Evolutionary conservation across 1,284 basidiomycete species (phyloP).

Genomic region (Austroboletus niveus): DNA sequence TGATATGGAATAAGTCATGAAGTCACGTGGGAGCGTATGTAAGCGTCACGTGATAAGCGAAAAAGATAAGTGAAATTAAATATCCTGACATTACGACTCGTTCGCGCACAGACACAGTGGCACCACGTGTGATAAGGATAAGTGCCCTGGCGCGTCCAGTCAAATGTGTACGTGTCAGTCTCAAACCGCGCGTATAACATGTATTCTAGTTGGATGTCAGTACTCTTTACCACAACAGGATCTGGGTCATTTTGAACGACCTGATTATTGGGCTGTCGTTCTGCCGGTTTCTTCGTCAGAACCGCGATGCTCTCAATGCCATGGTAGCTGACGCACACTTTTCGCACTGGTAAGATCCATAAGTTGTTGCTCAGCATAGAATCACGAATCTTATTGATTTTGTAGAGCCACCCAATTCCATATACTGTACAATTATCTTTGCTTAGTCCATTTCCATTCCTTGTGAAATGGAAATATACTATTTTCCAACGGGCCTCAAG

Average conservation of each 20-base stretch:
- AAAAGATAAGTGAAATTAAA: too few species aligned
- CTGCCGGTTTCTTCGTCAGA: slow-evolving; percentile 67
- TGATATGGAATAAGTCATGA: too few species aligned
- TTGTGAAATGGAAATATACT: background rate
- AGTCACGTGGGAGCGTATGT: too few species aligned
- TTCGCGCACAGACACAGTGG: slow-evolving; percentile 34
- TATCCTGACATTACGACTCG: too few species aligned
- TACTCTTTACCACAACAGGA: slow-evolving; percentile 55
- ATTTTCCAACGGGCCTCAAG: slow-evolving; percentile 28
- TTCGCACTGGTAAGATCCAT: slow-evolving; percentile 57
- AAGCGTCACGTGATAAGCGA: too few species aligned
- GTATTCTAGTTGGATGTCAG: slow-evolving; percentile 35
- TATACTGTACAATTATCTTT: slow-evolving; percentile 36
- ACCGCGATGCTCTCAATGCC: too few species aligned
- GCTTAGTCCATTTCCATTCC: slow-evolving; percentile 7
- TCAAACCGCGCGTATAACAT: slow-evolving; percentile 54
- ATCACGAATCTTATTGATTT: slow-evolving; percentile 9
- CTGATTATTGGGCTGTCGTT: slow-evolving; percentile 76
- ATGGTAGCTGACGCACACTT: too few species aligned
- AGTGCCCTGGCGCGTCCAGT: slow-evolving; percentile 18
- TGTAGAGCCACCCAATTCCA: slow-evolving; percentile 38
- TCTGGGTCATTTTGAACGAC: slow-evolving; percentile 95
- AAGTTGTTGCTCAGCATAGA: background rate
- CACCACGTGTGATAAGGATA: too few species aligned
- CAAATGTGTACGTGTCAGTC: slow-evolving; percentile 8